Evolutionary conservation across 1,139 yeast genomes (phyloP).

Genomic region (Sugiyamaella japonica): DNA sequence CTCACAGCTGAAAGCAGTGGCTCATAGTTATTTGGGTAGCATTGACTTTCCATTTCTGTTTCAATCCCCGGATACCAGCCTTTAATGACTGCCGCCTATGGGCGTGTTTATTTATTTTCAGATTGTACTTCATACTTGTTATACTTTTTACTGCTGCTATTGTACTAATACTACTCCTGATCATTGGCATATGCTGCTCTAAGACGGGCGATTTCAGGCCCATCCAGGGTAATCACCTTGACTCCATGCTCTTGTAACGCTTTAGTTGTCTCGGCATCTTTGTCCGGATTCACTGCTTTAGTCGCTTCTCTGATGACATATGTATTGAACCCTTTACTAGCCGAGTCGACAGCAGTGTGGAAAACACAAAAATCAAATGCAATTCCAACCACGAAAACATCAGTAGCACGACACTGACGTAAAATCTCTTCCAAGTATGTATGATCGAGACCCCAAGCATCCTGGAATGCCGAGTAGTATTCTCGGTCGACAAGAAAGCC

Average conservation of each 20-base stretch:
- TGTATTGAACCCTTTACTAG: constrained; percentile 60
- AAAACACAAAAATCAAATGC: constrained; percentile 87
- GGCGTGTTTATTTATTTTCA: background rate
- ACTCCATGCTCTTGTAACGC: constrained; percentile 9
- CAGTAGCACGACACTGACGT: constrained; percentile 48
- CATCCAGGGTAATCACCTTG: constrained; percentile 6
- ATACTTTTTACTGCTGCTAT: background rate
- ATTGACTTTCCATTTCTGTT: constrained; percentile 4
- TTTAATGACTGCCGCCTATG: too few species aligned
- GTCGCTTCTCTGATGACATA: constrained; percentile 58
- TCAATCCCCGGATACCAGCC: background rate
- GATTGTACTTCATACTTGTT: background rate
- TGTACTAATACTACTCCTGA: background rate
- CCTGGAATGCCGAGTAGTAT: constrained; percentile 86
- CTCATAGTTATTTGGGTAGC: constrained; percentile 9
- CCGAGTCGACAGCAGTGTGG: constrained; percentile 71
- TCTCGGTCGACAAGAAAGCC: constrained; percentile 74
- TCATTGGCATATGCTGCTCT: constrained; percentile 6
- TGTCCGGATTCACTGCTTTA: constrained; percentile 45
- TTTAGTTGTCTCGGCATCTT: constrained; percentile 5
- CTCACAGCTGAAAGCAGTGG: constrained; percentile 16
- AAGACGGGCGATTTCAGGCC: constrained; percentile 11
- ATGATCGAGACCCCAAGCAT: constrained; percentile 68
- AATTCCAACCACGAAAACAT: constrained; percentile 74
- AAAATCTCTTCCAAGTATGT: constrained; percentile 63